Evolutionary conservation across 176 grass and related monocot species (phyloP).

Genomic region (Rhynchospora pubera): DNA sequence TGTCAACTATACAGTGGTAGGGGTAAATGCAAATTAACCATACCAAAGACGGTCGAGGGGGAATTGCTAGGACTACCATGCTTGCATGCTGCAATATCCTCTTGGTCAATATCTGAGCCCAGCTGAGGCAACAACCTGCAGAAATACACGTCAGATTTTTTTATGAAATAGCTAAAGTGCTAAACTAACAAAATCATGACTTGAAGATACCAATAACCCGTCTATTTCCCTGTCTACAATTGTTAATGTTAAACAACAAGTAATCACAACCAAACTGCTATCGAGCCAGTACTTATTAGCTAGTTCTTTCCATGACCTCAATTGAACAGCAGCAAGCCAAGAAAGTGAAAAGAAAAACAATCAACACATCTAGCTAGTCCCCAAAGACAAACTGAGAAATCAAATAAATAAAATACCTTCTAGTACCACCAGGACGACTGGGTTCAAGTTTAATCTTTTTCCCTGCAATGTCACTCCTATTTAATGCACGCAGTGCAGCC

Average conservation of each 20-base stretch:
- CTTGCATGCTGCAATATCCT: constrained; percentile 45
- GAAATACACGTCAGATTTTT: neutral
- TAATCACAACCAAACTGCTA: neutral
- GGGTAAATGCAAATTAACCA: constrained; percentile 2
- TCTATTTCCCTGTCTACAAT: neutral
- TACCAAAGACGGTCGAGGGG: constrained; percentile 52
- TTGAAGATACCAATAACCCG: neutral
- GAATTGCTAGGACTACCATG: constrained; percentile 57
- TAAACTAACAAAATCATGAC: neutral
- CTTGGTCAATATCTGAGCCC: constrained; percentile 49
- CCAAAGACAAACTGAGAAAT: neutral
- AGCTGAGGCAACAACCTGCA: constrained; percentile 59
- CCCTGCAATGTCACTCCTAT: constrained; percentile 59
- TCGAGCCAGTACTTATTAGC: neutral
- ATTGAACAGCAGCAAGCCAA: neutral
- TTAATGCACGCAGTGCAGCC: constrained; percentile 55
- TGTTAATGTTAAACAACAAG: neutral
- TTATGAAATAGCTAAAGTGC: neutral
- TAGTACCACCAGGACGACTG: constrained; percentile 45
- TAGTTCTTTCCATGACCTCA: neutral
- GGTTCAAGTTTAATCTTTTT: constrained; percentile 81
- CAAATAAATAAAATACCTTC: constrained; percentile 42
- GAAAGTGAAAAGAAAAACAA: neutral
- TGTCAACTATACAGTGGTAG: neutral
- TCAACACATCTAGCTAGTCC: neutral